Evolutionary conservation across 164 flowering plant genomes (phyloP).

Genomic region (Tinospora cordifolia): DNA sequence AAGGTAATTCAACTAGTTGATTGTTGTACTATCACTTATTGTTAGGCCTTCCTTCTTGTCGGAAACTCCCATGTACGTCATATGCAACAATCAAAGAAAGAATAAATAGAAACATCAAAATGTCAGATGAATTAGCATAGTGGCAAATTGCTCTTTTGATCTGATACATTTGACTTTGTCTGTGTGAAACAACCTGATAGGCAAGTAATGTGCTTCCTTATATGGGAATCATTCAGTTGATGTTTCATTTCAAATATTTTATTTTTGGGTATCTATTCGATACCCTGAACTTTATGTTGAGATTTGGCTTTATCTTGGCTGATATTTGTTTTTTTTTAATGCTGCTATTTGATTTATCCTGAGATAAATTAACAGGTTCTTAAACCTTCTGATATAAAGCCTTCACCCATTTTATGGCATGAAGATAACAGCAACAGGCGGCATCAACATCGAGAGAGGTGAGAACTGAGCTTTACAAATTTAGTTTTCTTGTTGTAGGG

Average conservation of each 20-base stretch:
- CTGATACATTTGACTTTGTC: too few relatives aligned
- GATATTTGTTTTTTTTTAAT: background rate
- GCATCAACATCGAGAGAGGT: slow-evolving; percentile 67
- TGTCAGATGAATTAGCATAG: too few relatives aligned
- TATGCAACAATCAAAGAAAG: background rate
- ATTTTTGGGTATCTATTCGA: too few relatives aligned
- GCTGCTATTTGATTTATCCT: background rate
- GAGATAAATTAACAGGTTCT: slow-evolving; percentile 39
- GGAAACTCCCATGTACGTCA: background rate
- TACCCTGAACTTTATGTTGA: too few relatives aligned
- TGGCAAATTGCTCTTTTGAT: too few relatives aligned
- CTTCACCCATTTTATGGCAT: slow-evolving; percentile 84
- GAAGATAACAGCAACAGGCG: slow-evolving; percentile 73
- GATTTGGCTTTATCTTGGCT: background rate
- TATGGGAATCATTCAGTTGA: too few relatives aligned
- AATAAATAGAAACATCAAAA: too few relatives aligned
- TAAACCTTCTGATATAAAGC: slow-evolving; percentile 61
- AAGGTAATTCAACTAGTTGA: slow-evolving; percentile 42
- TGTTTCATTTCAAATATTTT: too few relatives aligned
- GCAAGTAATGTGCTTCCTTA: too few relatives aligned
- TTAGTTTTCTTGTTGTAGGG: background rate
- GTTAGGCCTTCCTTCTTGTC: background rate
- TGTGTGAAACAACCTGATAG: too few relatives aligned
- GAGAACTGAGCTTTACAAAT: slow-evolving; percentile 1
- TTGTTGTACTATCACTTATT: background rate